Evolutionary conservation across 176 grass and related monocot species (phyloP), one percentile per base, ranked within the genome.

Genomic region (Musa troglodytarum): DNA sequence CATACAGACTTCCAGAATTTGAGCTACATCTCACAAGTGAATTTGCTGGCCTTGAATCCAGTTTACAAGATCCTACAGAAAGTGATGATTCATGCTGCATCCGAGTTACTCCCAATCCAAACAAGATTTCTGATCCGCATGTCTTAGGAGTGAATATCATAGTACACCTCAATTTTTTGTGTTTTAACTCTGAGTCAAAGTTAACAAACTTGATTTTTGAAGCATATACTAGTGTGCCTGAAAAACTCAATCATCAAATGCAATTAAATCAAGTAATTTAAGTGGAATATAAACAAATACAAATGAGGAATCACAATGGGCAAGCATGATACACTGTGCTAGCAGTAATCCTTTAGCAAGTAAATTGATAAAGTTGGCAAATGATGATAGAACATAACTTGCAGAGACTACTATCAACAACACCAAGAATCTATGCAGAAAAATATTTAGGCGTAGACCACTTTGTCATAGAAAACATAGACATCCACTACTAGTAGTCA

Each of bases 151-250:
- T 51, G 50, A 50, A 70, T 70, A 19, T 14, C 12, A 15, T 12
- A 70, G 68, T 8, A n/a, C 0, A 70, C 8, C 22, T 70, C 34
- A 70, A 16, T 8, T 43, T 50, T 70, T 50, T 70, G n/a, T 64
- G 62, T 64, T 24, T 25, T 8, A 24, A 64, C 28, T 29, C 28
- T 64, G 62, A 64, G 23, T 64, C 22, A 24, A 21, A 23, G 2
- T 64, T 24, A 64, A 21, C 62, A 64, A 64, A 64, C n/a, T 64
- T 64, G 62, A 64, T 3, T 23, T 64, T 64, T 64, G 62, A 64
- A 64, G 62, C 62, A 64, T 25, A 64, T 24, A 64, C n/a, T 24
- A 23, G n/a, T 10, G 8, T 64, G n/a, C 22, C 62, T 64, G 62
- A 64, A 64, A 64, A 24, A 64, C 23, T 23, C 10, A 64, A 24